Percentiles rank a stretch among this genome's conserved stretches.
Evolutionary conservation across 129 eudicot genomes (phyloP).

Genomic region (Gnaphalium uliginosum): DNA sequence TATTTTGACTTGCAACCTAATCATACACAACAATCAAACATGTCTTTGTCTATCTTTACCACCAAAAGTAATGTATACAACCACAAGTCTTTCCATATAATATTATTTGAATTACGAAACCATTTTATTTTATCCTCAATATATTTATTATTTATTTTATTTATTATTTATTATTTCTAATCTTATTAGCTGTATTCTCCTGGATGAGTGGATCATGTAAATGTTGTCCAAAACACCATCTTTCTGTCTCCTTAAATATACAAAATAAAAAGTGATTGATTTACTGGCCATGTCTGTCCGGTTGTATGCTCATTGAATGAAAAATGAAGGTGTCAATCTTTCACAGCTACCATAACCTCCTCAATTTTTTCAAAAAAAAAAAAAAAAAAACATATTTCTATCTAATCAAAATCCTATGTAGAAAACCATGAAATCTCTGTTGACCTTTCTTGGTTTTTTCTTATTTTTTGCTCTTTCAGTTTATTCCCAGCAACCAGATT

Average conservation of each 20-base stretch:
- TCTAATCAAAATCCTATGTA: conserved; percentile 7
- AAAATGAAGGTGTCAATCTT: background rate
- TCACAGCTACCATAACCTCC: conserved; percentile 1
- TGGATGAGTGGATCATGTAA: conserved; percentile 10
- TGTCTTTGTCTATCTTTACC: background rate
- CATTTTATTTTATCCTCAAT: background rate
- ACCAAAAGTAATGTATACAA: background rate
- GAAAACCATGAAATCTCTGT: conserved; percentile 11
- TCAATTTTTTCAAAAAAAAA: background rate
- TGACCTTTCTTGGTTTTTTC: background rate
- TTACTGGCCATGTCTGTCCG: conserved; percentile 19
- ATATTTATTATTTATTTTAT: too few species aligned
- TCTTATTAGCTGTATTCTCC: conserved; percentile 18
- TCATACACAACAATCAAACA: background rate
- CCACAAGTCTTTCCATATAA: background rate
- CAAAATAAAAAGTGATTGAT: conserved; percentile 1
- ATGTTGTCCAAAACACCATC: conserved; percentile 5
- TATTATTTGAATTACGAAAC: background rate
- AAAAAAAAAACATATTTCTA: too few species aligned
- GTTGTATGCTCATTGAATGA: background rate
- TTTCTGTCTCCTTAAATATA: background rate
- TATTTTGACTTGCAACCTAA: conserved; percentile 13
- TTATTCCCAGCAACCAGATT: conserved; percentile 23
- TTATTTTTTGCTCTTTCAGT: conserved; percentile 16
- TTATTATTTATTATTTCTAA: too few species aligned